phyloP scores from a whole-genome alignment of 306 rosid species.

The Castanea crenata region DNA sequence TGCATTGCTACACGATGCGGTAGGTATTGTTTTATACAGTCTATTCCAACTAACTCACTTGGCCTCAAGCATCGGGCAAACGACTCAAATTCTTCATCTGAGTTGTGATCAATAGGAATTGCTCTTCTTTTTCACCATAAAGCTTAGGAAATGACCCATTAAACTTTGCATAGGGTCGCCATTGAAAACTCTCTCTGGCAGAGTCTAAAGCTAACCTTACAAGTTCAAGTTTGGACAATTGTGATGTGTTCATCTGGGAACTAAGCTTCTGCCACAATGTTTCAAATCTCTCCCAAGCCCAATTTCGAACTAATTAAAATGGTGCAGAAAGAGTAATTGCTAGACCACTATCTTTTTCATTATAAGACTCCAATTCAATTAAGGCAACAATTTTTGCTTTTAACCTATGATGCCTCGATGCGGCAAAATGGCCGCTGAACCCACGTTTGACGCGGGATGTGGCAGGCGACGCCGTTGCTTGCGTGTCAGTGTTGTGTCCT shows the following conservation, averaged over 20 bases:
- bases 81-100: slow-evolving; percentile 13
- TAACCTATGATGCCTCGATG: not conserved
- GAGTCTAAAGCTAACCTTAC: slow-evolving; percentile 13
- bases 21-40: slow-evolving; percentile 22
- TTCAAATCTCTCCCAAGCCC: slow-evolving; percentile 57
- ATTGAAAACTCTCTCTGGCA: slow-evolving; percentile 21
- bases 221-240: not conserved
- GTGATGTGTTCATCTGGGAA: too few relatives aligned
- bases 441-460: too few relatives aligned
- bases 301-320: slow-evolving; percentile 41
- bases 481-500: too few relatives aligned
- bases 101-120: slow-evolving; percentile 3
- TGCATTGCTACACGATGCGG: slow-evolving; percentile 61
- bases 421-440: too few relatives aligned
- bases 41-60: slow-evolving; percentile 38
- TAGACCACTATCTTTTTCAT: not conserved
- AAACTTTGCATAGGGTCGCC: slow-evolving; percentile 42
- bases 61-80: slow-evolving; percentile 33
- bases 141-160: slow-evolving; percentile 1
- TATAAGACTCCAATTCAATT: not conserved
- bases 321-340: slow-evolving; percentile 25
- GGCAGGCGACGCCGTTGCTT: too few relatives aligned
- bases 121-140: slow-evolving; percentile 6
- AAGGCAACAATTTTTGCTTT: not conserved
- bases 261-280: not conserved